Evolutionary conservation across 805 yeast species (phyloP), one percentile per base, ranked within the genome.

Genomic region (Candida argentea): DNA sequence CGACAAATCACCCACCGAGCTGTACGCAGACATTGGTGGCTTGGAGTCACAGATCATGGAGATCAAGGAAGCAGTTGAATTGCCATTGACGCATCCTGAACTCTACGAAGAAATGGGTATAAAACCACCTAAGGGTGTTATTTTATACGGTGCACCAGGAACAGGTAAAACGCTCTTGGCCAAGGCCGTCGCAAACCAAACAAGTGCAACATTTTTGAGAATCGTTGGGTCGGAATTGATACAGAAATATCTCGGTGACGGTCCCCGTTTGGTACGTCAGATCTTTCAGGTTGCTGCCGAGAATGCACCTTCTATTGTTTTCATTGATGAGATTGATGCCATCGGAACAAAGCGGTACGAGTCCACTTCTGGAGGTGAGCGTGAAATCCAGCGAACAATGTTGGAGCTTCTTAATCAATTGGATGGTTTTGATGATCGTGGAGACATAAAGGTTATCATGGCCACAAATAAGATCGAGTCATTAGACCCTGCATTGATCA

Each of bases 311-410:
- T 78, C 95, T n/a, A 91, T 91, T 61, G 95, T 91, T 20, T 91
- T 91, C 49, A 91, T 91, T 40, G 98, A 91, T 61, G 98, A 91
- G 63, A 89, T 91, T 49, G 98, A 91, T 59, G 97, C 99, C 25
- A 91, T 91, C 51, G 99, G 98, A 57, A 82, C 94, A n/a, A 89
- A 89, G 55, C 77, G 99, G 57, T 87, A 89, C 55, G 95, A 89
- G 35, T 85, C 96, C 13, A 94, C 89, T 43, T 79, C 94, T 13
- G 96, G 97, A 24, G 97, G 97, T 50, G 97, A 89, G 60, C 73
- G 95, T 43, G 97, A 89, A 60, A 84, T 89, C 39, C 97, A 89
- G 63, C 77, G 97, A 65, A 89, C 97, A 20, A 89, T 87, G 97
- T 67, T 87, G 70, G 97, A 87, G 60, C 64, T 89, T 46, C 70